phyloP scores from a whole-genome alignment of 2,329 filamentous ascomycete species.

The Arthroderma sp. region DNA sequence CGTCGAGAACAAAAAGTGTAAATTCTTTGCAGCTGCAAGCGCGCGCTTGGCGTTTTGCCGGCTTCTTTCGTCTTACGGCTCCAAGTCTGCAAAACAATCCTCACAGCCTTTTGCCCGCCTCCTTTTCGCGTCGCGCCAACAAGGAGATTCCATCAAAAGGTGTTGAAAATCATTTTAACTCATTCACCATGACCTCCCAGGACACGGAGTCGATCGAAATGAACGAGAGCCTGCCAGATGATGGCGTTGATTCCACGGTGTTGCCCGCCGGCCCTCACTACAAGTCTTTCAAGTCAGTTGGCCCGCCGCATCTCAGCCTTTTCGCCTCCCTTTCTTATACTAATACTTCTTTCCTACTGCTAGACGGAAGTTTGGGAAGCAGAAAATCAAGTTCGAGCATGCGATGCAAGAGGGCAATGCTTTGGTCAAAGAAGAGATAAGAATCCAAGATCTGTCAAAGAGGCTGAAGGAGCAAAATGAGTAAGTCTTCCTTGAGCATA shows the following conservation, averaged over 20 bases:
- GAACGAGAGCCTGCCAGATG: conserved; percentile 21
- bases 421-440: conserved; percentile 66
- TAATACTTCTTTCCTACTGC: not conserved
- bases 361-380: conserved; percentile 77
- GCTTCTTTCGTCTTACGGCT: too few species aligned
- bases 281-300: conserved; percentile 51
- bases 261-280: conserved; percentile 38
- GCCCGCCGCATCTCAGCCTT: not conserved
- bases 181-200: conserved; percentile 21
- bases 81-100: too few species aligned
- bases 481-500: conserved; percentile 39
- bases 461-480: conserved; percentile 84
- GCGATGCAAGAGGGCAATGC: conserved; percentile 57
- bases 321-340: not conserved
- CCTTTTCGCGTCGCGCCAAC: too few species aligned
- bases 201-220: conserved; percentile 16
- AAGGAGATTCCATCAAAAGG: too few species aligned
- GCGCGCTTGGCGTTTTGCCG: too few species aligned
- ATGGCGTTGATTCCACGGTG: conserved; percentile 3
- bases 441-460: conserved; percentile 66
- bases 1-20: too few species aligned
- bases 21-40: too few species aligned
- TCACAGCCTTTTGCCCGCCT: too few species aligned
- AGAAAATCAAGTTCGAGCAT: conserved; percentile 67
- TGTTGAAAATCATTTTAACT: too few species aligned